phyloP scores from a whole-genome alignment of 345 rosid species.

The Diplotaxis tenuifolia region DNA sequence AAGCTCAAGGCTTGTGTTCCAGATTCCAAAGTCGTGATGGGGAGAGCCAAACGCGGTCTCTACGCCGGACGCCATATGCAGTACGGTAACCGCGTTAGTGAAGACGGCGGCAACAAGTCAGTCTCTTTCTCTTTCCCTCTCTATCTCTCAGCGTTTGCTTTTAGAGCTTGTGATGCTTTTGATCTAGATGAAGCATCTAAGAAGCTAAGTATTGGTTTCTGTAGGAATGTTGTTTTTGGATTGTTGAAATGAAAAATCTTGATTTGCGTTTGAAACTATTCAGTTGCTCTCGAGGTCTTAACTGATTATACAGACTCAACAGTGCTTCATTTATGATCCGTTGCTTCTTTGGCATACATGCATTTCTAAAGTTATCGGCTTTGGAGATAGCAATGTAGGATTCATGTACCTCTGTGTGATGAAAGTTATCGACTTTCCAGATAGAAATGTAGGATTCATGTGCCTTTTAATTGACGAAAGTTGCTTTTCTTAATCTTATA shows the following conservation, averaged over 20 bases:
- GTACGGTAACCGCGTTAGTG: conserved; percentile 84
- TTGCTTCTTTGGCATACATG: neutral
- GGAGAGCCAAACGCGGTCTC: conserved; percentile 80
- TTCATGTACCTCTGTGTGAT: too few species aligned
- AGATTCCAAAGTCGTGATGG: conserved; percentile 68
- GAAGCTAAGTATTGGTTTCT: neutral
- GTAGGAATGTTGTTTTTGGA: neutral
- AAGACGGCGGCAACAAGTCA: conserved; percentile 95
- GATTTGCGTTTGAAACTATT: neutral
- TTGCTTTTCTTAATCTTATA: too few species aligned
- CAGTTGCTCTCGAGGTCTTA: neutral
- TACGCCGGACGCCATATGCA: conserved; percentile 91
- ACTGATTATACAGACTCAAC: neutral
- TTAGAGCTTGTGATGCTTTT: neutral
- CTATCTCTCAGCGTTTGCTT: neutral
- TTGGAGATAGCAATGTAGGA: neutral
- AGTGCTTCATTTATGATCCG: neutral
- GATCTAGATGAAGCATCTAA: neutral
- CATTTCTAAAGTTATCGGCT: neutral
- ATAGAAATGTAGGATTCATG: too few species aligned
- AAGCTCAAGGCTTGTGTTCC: conserved; percentile 70
- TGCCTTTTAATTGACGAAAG: too few species aligned
- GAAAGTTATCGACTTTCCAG: too few species aligned
- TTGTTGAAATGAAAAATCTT: neutral
- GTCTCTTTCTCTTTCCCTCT: neutral